Base-by-base conservation (phyloP, 2,329 filamentous ascomycete genomes). In the Cladophialophora carrionii region DNA sequence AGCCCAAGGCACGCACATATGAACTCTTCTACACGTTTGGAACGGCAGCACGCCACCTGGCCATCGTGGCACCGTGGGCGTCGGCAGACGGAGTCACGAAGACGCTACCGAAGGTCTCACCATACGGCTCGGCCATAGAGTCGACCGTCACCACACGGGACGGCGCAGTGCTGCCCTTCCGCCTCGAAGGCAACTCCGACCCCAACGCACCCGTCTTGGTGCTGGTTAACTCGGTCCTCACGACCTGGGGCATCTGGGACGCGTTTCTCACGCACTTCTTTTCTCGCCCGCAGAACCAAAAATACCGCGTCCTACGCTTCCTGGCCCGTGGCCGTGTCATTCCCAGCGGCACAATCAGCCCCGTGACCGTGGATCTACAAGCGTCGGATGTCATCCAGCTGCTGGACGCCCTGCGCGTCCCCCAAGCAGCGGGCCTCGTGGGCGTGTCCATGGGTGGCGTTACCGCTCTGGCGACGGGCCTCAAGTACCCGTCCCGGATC, bases 391-490 rank as follows among this genome's bases (percentile, higher is more conserved):
- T 95, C 24, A 80, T 83, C 43, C 76, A 80, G 0, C 76, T 96
- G 0, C 84, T 96, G 2, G 82, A 88, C 60, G 86, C 88, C 0
- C 82, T 96, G 32, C 85, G 90, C 56, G 87, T 93, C 49, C 81
- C 84, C 9, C 84, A 85, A 72, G 85, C 90, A 0, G 85, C 88
- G 37, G 82, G 85, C 0, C 79, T 94, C 0, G 80, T 95, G 22
- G 92, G 92, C 22, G 91, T 96, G 3, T 91, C 88, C 41, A 87
- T 95, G 75, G 92, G 92, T 68, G 92, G 92, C 59, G 90, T 89
- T 1, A 95, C 91, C 0, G 83, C 88, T 0, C 83, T 95, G 88
- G 89, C 74, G 87, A 90, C 56, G 58, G 88, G 89, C 0, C 84
- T 96, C 57, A 82, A 82, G 48, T 83, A 90, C 71, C 88, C 90